These are phyloP conservation scores for Rhodotorula sp. DNA, from an alignment of 1,284 basidiomycete genomes.

Conservation along the genomic window DNA sequence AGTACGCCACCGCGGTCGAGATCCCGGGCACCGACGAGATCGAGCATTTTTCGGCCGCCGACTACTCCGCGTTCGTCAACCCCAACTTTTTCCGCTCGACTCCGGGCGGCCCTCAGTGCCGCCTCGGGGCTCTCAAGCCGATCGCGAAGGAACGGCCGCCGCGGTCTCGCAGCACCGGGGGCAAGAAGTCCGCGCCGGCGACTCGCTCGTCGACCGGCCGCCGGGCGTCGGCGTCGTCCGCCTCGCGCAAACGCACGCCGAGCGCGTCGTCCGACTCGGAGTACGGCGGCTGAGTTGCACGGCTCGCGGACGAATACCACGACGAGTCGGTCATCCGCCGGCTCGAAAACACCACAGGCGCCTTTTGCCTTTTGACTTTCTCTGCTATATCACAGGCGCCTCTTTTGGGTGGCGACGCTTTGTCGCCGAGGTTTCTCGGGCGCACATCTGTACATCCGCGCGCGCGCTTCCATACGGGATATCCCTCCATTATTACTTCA, in stretches of 20 bases:
- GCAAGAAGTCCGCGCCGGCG: neutral
- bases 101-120: slow-evolving; percentile 2
- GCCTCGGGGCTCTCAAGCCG: slow-evolving; percentile 26
- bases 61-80: slow-evolving; percentile 31
- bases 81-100: slow-evolving; percentile 23
- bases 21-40: neutral
- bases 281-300: neutral
- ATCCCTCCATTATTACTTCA: no score
- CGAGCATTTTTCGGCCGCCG: slow-evolving; percentile 30
- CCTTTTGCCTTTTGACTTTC: no score
- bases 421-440: no score
- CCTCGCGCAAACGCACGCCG: neutral
- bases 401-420: no score
- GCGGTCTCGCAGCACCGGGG: slow-evolving; percentile 1
- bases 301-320: neutral
- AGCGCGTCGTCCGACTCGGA: neutral
- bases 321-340: no score
- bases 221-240: neutral
- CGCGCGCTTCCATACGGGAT: no score
- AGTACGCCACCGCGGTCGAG: slow-evolving; percentile 8
- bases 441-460: no score
- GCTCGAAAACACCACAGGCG: no score
- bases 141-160: slow-evolving; percentile 27
- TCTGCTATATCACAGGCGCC: no score
- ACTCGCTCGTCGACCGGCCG: neutral